Conservation (phyloP, 345 rosid species). For the Angophora floribunda region DNA sequence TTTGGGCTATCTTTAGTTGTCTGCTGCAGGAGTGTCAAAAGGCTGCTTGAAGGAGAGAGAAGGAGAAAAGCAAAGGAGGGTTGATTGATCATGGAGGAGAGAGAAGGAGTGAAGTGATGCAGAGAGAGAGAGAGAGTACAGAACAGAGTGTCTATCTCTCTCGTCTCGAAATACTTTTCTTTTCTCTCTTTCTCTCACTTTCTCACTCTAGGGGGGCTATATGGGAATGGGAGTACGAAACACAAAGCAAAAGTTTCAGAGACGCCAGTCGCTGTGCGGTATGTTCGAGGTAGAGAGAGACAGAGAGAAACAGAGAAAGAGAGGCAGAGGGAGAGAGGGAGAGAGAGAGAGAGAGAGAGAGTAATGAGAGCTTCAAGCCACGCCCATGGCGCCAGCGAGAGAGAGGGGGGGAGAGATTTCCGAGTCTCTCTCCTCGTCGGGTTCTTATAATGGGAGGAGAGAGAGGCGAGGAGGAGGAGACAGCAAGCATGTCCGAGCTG, state of each 20-base stretch:
- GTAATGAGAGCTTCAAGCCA: slow-evolving; percentile 1
- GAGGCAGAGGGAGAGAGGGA: background rate
- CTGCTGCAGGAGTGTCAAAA: background rate
- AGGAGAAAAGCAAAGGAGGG: background rate
- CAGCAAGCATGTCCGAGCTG: background rate
- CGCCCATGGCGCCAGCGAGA: background rate
- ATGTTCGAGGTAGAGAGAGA: background rate
- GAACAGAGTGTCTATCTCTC: background rate
- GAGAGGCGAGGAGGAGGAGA: background rate
- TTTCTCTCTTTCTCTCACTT: background rate
- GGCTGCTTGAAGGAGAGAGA: background rate
- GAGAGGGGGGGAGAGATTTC: background rate
- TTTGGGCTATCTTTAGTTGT: background rate
- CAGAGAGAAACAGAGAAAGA: background rate
- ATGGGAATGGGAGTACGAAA: background rate
- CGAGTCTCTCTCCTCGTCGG: background rate
- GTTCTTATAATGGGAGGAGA: background rate
- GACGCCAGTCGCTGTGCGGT: background rate
- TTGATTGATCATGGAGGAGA: background rate
- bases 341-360: background rate
- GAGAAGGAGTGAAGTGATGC: background rate
- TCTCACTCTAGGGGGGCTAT: background rate
- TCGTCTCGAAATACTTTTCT: background rate
- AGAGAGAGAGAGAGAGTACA: background rate
- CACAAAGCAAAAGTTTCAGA: background rate